Base-by-base conservation (phyloP, 2,329 filamentous ascomycete species). In the Colletotrichum sp. region DNA sequence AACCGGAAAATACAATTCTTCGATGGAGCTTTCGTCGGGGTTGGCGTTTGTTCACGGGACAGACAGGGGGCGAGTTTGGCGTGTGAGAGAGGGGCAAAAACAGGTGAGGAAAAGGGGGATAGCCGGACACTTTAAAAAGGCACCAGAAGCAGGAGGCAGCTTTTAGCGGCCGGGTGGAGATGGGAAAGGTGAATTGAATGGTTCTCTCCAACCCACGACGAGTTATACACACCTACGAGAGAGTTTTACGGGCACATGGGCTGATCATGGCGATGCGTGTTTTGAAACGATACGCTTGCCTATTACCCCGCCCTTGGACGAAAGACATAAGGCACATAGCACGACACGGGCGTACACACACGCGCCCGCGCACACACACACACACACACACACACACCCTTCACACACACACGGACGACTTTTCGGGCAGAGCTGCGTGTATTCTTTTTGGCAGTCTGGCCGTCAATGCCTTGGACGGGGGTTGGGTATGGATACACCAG, bases 221-320 rank as follows among this genome's bases (percentile, higher is more conserved):
- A 26, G 15, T 28, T 59, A 21, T 63, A 59, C 18, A 10, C 18
- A 5, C 44, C 44, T 21, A 49, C 24, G 26, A 68, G 57, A 52
- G 39, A 68, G 16, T 36, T 52, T 67, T 34, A 28, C 62, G 18
- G 21, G 68, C 36, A 52, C 21, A 72, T 72, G 63, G 73, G 15
- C 74, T 74, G 70, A 74, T 76, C 57, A 73, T 28, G 32, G 73
- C 30, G 69, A 67, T 74, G 64, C 70, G 59, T 64, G 28, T 49
- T 66, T 69, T 62, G 70, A 76, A 76, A 76, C 74, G 59, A 34
- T 8, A 34, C 71, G 65, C 71, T 62, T 52, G 57, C n/a, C 36
- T 26, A 21, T 32, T 76, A 76, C 74, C 74, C 74, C 74, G 74
- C 74, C 73, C 64, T 71, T 49, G 59, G 44, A 52, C 16, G 44